Evolutionary conservation across 164 flowering plant species (phyloP), one percentile per base, ranked within the genome.

Genomic region (Tetrastigma voinierianum): DNA sequence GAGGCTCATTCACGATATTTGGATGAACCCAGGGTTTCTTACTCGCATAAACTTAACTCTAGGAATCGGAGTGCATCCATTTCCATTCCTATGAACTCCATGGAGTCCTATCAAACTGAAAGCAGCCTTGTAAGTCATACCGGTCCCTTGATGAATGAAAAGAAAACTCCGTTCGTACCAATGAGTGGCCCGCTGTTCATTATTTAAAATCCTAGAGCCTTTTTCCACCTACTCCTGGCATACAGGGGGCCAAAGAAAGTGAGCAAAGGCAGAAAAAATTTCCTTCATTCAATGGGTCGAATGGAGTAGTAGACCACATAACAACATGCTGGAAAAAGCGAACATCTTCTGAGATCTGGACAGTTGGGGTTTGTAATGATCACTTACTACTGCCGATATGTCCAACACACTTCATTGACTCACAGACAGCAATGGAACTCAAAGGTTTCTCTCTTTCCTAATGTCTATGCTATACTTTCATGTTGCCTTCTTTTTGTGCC

Each of bases 361-460:
- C 91, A 77, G 51, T 51, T 94, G 63, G 97, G 98, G 77, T 80
- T 78, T 94, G 98, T 79, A 81, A 90, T 67, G 93, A 94, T 75
- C 96, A n/a, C 98, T 61, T 91, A 84, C 68, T 94, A 97, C 81
- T 94, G 98, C 91, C 95, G 45, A 83, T 86, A 53, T 94, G 97
- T 75, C 98, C 98, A 13, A 68, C 86, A 32, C 76, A 77, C 72
- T 80, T 77, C 78, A 67, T 21, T 51, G 77, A 74, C 62, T 73
- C 75, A 74, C 14, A 56, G 78, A 64, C 65, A 64, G 13, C 69
- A 51, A 52, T 82, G 70, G 47, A 46, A 66, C 46, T 62, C 82
- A 52, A 83, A 69, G 40, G 40, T 25, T 2, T 25, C 40, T 25
- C 6, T 25, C 40, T 25, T 25, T 25, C 8, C 40, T 25, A 25